These are phyloP conservation scores for Teratosphaeria gauchensis DNA, from an alignment of 2,329 filamentous ascomycete species.

Conservation along the genomic window DNA sequence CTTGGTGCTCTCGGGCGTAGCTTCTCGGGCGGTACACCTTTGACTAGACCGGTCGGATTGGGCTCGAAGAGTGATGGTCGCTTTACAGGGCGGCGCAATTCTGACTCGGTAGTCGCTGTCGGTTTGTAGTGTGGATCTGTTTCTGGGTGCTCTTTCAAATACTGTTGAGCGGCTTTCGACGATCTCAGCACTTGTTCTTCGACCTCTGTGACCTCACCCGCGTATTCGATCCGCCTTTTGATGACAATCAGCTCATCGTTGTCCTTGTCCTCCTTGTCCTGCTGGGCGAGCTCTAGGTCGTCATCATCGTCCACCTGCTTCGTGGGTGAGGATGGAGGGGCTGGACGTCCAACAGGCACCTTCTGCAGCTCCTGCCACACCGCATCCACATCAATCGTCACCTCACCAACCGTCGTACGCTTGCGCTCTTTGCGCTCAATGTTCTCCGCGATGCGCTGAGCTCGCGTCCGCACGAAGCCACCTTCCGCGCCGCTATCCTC, in stretches of 20 bases:
- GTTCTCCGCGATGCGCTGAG: conserved; percentile 41
- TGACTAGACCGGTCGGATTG: conserved; percentile 39
- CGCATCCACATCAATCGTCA: conserved; percentile 47
- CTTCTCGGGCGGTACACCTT: conserved; percentile 34
- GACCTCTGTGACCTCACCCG: conserved; percentile 45
- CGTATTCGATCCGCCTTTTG: conserved; percentile 48
- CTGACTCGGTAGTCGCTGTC: conserved; percentile 17
- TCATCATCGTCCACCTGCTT: conserved; percentile 12
- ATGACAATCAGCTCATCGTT: conserved; percentile 44
- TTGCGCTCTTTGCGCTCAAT: conserved; percentile 40
- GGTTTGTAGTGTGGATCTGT: conserved; percentile 19
- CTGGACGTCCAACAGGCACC: conserved; percentile 20
- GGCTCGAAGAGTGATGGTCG: conserved; percentile 43
- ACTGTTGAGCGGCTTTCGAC: conserved; percentile 47
- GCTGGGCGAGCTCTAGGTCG: conserved; percentile 1
- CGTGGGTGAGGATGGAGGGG: conserved; percentile 6
- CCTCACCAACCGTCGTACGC: conserved; percentile 30
- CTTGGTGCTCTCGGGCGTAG: conserved; percentile 29
- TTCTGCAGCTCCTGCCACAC: conserved; percentile 45
- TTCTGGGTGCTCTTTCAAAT: conserved; percentile 35
- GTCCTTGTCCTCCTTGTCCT: conserved; percentile 15
- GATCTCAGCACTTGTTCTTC: conserved; percentile 43
- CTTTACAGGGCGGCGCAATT: conserved; percentile 31
- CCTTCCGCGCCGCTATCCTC: conserved; percentile 38
- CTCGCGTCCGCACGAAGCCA: conserved; percentile 44